Evolutionary conservation across 345 rosid genomes (phyloP).

Genomic region (Camelina neglecta): DNA sequence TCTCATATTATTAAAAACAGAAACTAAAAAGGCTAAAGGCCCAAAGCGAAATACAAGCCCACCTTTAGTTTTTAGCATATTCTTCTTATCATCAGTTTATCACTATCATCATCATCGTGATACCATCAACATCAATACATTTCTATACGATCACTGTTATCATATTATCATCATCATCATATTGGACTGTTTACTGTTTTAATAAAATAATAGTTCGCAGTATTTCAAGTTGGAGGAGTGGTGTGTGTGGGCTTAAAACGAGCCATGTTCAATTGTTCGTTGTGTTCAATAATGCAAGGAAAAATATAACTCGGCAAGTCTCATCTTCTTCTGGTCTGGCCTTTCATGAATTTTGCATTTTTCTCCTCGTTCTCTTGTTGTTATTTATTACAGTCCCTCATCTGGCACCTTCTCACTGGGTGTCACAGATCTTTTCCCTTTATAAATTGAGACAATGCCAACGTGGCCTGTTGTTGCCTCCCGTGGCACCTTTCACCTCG

Average conservation of each 20-base stretch:
- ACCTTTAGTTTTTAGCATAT: no score
- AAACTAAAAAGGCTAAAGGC: no score
- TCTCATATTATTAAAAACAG: no score
- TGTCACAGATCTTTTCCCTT: conserved; percentile 14
- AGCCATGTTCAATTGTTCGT: conserved; percentile 31
- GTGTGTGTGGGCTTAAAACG: conserved; percentile 27
- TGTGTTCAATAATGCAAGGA: conserved; percentile 37
- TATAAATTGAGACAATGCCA: conserved; percentile 16
- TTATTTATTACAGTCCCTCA: conserved; percentile 9
- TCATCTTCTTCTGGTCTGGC: conserved; percentile 41
- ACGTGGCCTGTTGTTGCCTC: conserved; percentile 28
- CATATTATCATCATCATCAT: not conserved
- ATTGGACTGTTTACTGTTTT: not conserved
- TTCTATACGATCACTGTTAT: not conserved
- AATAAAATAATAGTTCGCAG: not conserved
- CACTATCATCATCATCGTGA: not conserved
- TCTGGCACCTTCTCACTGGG: conserved; percentile 30
- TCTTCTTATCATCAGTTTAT: no score
- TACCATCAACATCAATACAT: not conserved
- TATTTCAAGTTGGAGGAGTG: conserved; percentile 33
- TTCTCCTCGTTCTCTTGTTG: conserved; percentile 39
- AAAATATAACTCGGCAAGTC: conserved; percentile 35
- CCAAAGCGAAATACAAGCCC: no score
- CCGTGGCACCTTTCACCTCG: conserved; percentile 38
- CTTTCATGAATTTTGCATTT: conserved; percentile 37